Percentiles rank a stretch among this genome's conserved stretches.
Evolutionary conservation across 1,284 basidiomycete genomes (phyloP).

Genomic region (Hypsizygus ulmarius): DNA sequence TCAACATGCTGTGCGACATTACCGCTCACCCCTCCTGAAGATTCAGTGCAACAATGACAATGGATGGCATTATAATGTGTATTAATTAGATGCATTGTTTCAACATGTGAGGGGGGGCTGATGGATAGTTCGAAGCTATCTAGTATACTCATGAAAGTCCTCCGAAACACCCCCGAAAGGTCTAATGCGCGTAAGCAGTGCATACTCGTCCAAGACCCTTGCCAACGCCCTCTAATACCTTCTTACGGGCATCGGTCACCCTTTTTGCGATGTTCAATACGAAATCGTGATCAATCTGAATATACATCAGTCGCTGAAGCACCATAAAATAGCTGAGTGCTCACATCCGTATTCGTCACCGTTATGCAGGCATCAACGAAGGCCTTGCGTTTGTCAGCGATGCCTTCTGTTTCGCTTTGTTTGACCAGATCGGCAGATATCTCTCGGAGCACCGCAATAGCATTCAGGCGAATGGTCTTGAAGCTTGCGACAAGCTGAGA

Average conservation of each 20-base stretch:
- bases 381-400: slow-evolving; percentile 47
- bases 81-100: background rate
- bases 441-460: slow-evolving; percentile 49
- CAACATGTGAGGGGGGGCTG: slow-evolving; percentile 2
- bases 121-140: slow-evolving; percentile 2
- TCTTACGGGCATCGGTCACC: slow-evolving; percentile 64
- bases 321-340: slow-evolving; percentile 9
- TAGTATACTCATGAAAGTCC: slow-evolving; percentile 1
- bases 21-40: background rate
- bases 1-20: background rate
- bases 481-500: slow-evolving; percentile 60
- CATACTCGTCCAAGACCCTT: slow-evolving; percentile 62
- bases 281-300: slow-evolving; percentile 65
- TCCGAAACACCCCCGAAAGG: slow-evolving; percentile 6
- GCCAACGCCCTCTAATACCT: slow-evolving; percentile 65
- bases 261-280: slow-evolving; percentile 60
- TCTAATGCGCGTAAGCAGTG: slow-evolving; percentile 39
- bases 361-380: slow-evolving; percentile 52
- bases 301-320: slow-evolving; percentile 6
- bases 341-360: slow-evolving; percentile 43
- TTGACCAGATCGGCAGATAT: slow-evolving; percentile 53
- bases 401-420: slow-evolving; percentile 48
- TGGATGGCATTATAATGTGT: no score
- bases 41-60: no score
- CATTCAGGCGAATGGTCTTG: slow-evolving; percentile 58